Base-by-base conservation (phyloP, 305 asterid genomes). In the Solanum hybrid region DNA sequence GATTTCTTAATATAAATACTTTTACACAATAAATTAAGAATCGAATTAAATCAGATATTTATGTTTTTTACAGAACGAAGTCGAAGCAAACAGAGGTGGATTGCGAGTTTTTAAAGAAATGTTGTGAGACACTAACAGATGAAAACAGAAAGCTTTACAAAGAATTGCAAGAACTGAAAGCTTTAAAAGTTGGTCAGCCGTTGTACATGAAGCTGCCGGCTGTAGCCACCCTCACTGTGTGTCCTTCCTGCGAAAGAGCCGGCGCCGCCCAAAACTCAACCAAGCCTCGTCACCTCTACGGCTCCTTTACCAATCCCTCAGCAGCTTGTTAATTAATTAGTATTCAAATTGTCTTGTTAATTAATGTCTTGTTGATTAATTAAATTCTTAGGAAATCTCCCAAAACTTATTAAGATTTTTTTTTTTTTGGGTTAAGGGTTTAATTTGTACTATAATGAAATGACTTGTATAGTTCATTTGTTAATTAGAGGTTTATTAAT, bases 151-250 rank as follows among this genome's bases (percentile, higher is more conserved):
- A 90, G 87, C 92, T 91, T 26, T 86, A 88, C 76, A 88, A 89
- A 74, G 93, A 91, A 90, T 40, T 91, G 16, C 93, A 91, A 80
- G 93, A 91, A 86, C 90, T 91, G 24, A 91, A 90, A 79, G 92
- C 93, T 16, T 11, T 90, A 28, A 37, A 61, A 51, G 9, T 37
- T 36, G 71, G 40, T 12, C 78, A 88, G 33, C 89, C 89, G 11
- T 88, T 88, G 7, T 74, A 46, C 89, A 88, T 76, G 86, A 73
- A 88, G 86, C 46, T 87, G 39, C 89, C 89, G 40, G 67, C 84
- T 7, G 81, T 10, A 28, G 40, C 89, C 29, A 36, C 42, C 31
- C 40, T 87, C 28, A 28, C 16, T 4, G n/a, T 69, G 5, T 87
- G 89, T 73, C 89, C 74, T 10, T 84, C 87, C 11, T 84, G 87